These are phyloP conservation scores for Leccinum imitatum DNA, from an alignment of 768 basidiomycete species.

Conservation along the genomic window DNA sequence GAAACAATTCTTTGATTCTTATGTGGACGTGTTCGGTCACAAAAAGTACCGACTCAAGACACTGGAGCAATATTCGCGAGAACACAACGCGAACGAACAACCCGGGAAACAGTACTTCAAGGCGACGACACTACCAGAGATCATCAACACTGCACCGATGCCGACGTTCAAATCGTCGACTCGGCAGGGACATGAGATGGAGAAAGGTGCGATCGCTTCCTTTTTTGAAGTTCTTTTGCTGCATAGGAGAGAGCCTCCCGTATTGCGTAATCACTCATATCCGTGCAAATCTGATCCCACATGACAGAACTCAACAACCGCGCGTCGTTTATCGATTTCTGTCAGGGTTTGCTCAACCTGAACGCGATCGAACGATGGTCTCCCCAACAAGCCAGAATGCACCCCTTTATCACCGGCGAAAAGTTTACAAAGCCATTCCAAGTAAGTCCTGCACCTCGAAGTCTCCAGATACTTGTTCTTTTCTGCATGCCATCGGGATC, in stretches of 20 bases:
- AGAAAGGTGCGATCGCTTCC: constrained; percentile 65
- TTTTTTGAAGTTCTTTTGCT: constrained; percentile 1
- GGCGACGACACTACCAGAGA: constrained; percentile 88
- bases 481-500: constrained; percentile 3
- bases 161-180: constrained; percentile 74
- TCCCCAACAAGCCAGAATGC: constrained; percentile 91
- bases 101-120: constrained; percentile 99
- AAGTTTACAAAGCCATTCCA: constrained; percentile 87
- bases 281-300: constrained; percentile 17
- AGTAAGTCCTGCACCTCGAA: constrained; percentile 42
- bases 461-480: not conserved
- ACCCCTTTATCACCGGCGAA: constrained; percentile 98
- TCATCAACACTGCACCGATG: constrained; percentile 95
- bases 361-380: constrained; percentile 97
- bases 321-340: constrained; percentile 96
- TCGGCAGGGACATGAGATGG: constrained; percentile 77
- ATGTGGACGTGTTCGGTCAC: constrained; percentile 69
- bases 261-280: constrained; percentile 11
- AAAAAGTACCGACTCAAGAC: constrained; percentile 88
- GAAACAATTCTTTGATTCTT: constrained; percentile 86
- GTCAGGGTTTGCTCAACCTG: constrained; percentile 88
- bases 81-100: constrained; percentile 94
- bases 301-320: constrained; percentile 86
- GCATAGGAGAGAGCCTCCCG: not conserved
- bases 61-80: constrained; percentile 92